A percentile compares a stretch with the other conserved stretches of the same genome.
Evolutionary conservation across 164 flowering plant species (phyloP).

Genomic region (Litsea cubeba): DNA sequence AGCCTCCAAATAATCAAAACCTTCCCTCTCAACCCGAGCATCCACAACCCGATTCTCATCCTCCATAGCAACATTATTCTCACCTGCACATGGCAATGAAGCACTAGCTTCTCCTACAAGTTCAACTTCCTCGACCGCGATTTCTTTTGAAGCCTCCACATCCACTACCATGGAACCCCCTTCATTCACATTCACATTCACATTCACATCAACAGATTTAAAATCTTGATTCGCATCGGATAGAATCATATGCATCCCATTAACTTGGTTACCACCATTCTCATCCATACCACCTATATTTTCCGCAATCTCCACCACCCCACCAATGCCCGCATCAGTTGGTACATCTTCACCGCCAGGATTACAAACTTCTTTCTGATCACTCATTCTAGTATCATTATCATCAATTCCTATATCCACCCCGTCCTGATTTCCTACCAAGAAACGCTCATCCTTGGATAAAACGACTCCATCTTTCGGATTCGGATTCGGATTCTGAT

Average conservation of each 20-base stretch:
- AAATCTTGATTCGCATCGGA: no score
- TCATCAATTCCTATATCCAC: neutral
- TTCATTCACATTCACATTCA: neutral
- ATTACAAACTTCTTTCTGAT: no score
- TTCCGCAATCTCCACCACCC: neutral
- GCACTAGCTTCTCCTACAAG: neutral
- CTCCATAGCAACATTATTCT: neutral
- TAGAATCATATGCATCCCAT: neutral
- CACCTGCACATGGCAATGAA: neutral
- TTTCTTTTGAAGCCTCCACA: neutral
- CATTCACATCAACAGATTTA: neutral
- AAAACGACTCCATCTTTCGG: no score
- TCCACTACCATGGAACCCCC: neutral
- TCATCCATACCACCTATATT: neutral
- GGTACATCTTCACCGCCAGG: neutral
- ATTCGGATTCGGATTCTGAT: neutral
- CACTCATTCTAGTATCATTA: no score
- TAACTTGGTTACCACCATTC: neutral
- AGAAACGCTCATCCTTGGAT: neutral
- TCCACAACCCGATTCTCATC: neutral
- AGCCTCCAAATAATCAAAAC: neutral
- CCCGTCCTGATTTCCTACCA: neutral
- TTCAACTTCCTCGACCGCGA: neutral
- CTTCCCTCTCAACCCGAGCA: neutral
- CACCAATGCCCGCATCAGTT: neutral